Percentiles rank a stretch among this genome's conserved stretches.
phyloP scores from a whole-genome alignment of 2,329 filamentous ascomycete genomes.

The Ascosphaera acerosa region DNA sequence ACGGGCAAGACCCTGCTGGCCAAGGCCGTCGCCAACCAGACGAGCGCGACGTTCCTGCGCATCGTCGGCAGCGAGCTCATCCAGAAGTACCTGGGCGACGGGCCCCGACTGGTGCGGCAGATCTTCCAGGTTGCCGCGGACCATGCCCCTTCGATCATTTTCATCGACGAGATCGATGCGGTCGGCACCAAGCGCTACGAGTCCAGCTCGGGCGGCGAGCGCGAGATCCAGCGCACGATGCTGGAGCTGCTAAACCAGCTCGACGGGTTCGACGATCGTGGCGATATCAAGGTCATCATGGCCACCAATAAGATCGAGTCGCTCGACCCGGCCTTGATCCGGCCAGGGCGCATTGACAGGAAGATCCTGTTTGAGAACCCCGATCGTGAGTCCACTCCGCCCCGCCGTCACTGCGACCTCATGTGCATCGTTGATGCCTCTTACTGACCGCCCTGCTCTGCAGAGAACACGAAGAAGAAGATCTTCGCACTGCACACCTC shows the following conservation, averaged over 20 bases:
- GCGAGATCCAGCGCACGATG: constrained; percentile 97
- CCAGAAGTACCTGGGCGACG: constrained; percentile 98
- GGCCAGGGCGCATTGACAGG: constrained; percentile 91
- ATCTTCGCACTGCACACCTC: constrained; percentile 95
- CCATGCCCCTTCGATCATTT: constrained; percentile 95
- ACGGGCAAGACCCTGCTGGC: constrained; percentile 93
- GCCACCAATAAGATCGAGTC: constrained; percentile 96
- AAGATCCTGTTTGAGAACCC: constrained; percentile 99
- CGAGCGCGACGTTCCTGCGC: constrained; percentile 96
- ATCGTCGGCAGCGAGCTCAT: constrained; percentile 91
- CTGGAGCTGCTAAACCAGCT: constrained; percentile 93
- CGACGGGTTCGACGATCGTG: constrained; percentile 94
- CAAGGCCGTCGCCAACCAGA: constrained; percentile 89
- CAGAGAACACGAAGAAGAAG: constrained; percentile 79
- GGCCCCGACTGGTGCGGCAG: constrained; percentile 93
- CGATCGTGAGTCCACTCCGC: too few relatives aligned
- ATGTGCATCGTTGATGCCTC: too few relatives aligned
- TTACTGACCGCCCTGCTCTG: not conserved
- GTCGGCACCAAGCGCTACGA: constrained; percentile 95
- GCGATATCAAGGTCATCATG: constrained; percentile 99
- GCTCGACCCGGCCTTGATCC: constrained; percentile 75
- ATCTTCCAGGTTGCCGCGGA: constrained; percentile 98
- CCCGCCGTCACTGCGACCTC: too few relatives aligned
- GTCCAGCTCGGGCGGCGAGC: constrained; percentile 82
- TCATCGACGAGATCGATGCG: constrained; percentile 99